Evolutionary conservation across 169 alveolate genomes (phyloP).

Genomic region (Eimeria tenella): DNA sequence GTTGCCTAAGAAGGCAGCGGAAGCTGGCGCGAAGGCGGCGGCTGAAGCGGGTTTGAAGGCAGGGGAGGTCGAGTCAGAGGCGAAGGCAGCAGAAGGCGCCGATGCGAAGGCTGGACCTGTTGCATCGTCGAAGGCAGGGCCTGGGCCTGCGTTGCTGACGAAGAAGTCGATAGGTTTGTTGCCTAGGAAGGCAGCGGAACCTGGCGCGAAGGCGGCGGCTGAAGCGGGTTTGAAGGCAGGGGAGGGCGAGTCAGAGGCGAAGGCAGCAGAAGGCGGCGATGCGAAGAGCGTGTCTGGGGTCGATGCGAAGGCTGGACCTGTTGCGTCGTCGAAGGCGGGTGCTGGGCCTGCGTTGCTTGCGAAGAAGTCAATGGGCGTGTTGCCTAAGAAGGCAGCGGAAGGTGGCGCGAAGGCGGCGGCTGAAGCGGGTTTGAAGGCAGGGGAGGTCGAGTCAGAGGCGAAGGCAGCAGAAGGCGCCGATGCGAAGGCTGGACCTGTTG

Average conservation of each 20-base stretch:
- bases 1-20: slow-evolving; percentile 54
- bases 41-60: neutral
- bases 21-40: slow-evolving; percentile 5
- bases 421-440: neutral
- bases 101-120: neutral
- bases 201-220: neutral
- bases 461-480: slow-evolving; percentile 2
- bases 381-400: slow-evolving; percentile 39
- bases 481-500: neutral
- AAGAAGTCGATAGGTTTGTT: neutral
- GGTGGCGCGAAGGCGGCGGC: neutral
- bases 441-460: neutral
- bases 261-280: neutral
- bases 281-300: neutral
- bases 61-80: neutral
- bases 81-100: slow-evolving; percentile 9
- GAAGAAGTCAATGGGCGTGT: neutral
- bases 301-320: slow-evolving; percentile 16
- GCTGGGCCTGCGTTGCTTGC: slow-evolving; percentile 7
- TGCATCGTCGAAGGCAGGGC: neutral
- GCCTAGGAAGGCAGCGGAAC: slow-evolving; percentile 18
- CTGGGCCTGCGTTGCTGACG: neutral
- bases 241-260: neutral
- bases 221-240: slow-evolving; percentile 10
- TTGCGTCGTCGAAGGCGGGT: neutral